Conservation (phyloP, 1,139 yeast species). For the Cylindricascospora bacillispora region DNA sequence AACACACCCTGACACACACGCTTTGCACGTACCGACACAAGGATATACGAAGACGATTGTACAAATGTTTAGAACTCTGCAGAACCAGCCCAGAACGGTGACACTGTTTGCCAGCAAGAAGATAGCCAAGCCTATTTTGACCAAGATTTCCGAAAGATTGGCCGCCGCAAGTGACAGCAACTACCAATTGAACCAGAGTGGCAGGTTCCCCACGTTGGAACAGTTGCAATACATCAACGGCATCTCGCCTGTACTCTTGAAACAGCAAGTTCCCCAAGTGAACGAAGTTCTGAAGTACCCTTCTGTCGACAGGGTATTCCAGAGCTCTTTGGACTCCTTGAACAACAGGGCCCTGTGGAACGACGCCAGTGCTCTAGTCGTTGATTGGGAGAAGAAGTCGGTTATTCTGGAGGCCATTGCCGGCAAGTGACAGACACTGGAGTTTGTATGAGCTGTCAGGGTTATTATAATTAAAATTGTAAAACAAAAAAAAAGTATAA, state of each 20-base stretch:
- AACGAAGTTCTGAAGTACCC: conserved; percentile 9
- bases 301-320: conserved; percentile 13
- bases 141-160: not conserved
- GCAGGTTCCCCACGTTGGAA: conserved; percentile 20
- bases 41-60: no score
- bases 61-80: no score
- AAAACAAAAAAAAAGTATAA: no score
- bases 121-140: not conserved
- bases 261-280: conserved; percentile 12
- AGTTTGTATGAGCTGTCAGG: no score
- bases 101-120: not conserved
- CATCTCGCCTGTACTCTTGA: conserved; percentile 8
- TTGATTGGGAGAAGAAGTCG: conserved; percentile 21
- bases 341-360: conserved; percentile 15
- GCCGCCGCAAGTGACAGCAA: not conserved
- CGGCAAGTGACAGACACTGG: no score
- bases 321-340: conserved; percentile 12
- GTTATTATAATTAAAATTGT: no score
- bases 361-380: conserved; percentile 15
- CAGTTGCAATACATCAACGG: conserved; percentile 18
- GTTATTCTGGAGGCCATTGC: no score
- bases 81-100: not conserved
- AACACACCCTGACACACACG: no score
- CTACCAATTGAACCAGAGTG: no score
- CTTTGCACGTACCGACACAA: no score